Evolutionary conservation across 2,329 filamentous ascomycete species (phyloP).

Genomic region (Graphium sp.): DNA sequence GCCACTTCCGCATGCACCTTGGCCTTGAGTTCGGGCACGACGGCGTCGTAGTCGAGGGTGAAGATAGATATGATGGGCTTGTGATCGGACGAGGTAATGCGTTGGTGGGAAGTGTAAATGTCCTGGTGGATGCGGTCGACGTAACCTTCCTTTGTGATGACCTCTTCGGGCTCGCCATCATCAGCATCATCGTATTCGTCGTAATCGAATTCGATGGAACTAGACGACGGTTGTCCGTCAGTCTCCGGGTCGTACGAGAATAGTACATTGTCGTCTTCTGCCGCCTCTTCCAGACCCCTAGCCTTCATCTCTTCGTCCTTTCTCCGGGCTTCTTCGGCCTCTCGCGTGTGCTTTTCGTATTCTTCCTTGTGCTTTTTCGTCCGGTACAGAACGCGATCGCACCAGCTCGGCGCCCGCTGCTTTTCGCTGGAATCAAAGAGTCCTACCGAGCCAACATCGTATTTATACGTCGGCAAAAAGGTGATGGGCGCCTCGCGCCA

Average conservation of each 20-base stretch:
- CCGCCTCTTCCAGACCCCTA: conserved; percentile 55
- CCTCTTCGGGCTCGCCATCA: conserved; percentile 24
- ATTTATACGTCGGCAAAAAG: conserved; percentile 94
- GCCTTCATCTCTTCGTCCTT: conserved; percentile 76
- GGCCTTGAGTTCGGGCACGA: conserved; percentile 71
- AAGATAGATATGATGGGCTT: conserved; percentile 82
- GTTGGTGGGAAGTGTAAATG: conserved; percentile 74
- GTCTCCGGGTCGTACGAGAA: conserved; percentile 82
- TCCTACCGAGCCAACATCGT: conserved; percentile 84
- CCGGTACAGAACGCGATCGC: conserved; percentile 80
- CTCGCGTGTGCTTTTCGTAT: conserved; percentile 44
- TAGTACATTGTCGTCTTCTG: conserved; percentile 64
- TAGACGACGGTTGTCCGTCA: conserved; percentile 58
- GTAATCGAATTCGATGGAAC: conserved; percentile 34
- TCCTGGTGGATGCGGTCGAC: conserved; percentile 36
- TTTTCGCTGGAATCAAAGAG: conserved; percentile 95
- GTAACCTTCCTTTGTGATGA: conserved; percentile 40
- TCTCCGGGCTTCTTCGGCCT: conserved; percentile 49
- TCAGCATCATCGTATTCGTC: conserved; percentile 34
- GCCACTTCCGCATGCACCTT: conserved; percentile 76
- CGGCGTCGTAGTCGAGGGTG: conserved; percentile 68
- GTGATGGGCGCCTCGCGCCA: conserved; percentile 81
- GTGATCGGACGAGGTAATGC: conserved; percentile 84
- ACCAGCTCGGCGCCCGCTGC: conserved; percentile 85
- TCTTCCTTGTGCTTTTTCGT: conserved; percentile 53